Base-by-base conservation (phyloP, 23 red algal species). In the Cyanidiococcus yangmingshanensis region DNA sequence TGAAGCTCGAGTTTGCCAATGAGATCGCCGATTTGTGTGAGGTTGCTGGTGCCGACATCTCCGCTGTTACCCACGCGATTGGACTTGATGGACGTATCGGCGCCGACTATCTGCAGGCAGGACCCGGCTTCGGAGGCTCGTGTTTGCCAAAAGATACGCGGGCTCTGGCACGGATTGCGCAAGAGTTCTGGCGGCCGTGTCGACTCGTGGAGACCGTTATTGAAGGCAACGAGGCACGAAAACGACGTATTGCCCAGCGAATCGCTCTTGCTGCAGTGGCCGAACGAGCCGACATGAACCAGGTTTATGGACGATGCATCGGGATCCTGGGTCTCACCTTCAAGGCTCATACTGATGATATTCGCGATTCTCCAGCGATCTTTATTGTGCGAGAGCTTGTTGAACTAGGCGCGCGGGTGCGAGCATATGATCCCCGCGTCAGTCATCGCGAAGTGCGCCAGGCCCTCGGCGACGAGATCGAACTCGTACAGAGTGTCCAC, bases 121-220 rank as follows among this genome's bases (percentile, higher is more conserved):
- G 78, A 41, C 78, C 78, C 37, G 78, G 78, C 1, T 81, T 81
- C 30, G 78, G 78, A 2, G 78, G 78, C 45, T 81, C 78, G 39
- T 81, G 78, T 31, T 58, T 81, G 68, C 78, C 78, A 31, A 81
- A 81, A 30, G 78, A 81, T 41, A 81, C 68, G 39, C 78, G 78
- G 16, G 78, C 78, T 1, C 40, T 81, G 50, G 78, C 68, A 2
- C 39, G 78, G 25, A 58, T 39, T n/a, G 78, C 78, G 1, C 40
- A 81, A 41, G 78, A 81, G 68, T 57, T 41, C 17, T 41, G 16
- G 59, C 68, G 38, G 58, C 68, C 78, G 1, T 71, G 39, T 50
- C 57, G 78, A 37, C 45, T 81, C 1, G 38, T 81, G 78, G 78
- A 81, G 68, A 81, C 40, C 32, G 78, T 81, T 1, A 81, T 81